Evolutionary conservation across 306 rosid species (phyloP).

Genomic region (Carpinus viminea): DNA sequence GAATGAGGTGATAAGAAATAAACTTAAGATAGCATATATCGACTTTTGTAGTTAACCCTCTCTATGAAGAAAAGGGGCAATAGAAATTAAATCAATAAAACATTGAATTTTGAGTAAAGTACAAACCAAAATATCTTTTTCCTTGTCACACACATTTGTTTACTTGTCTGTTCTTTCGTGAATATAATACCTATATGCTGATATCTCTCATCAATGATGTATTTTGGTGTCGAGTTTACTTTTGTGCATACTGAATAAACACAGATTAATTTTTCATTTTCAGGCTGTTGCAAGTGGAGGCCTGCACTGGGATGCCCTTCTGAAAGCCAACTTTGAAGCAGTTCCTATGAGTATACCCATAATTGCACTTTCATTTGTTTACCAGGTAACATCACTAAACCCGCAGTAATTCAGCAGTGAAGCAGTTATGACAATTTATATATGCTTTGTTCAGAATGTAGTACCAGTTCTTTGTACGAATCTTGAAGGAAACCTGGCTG

Average conservation of each 20-base stretch:
- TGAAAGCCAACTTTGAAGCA: conserved; percentile 78
- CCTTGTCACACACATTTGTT: neutral
- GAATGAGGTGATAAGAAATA: neutral
- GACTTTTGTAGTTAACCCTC: neutral
- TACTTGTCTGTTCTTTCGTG: neutral
- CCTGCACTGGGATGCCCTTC: conserved; percentile 69
- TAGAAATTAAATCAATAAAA: neutral
- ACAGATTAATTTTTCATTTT: conserved; percentile 14
- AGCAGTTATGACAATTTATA: conserved; percentile 27
- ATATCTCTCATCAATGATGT: neutral
- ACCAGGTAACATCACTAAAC: conserved; percentile 58
- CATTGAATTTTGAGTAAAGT: neutral
- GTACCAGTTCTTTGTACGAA: conserved; percentile 82
- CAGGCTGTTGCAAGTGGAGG: conserved; percentile 83
- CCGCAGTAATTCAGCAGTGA: conserved; percentile 21
- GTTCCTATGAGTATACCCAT: conserved; percentile 87
- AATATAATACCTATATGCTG: neutral
- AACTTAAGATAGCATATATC: neutral
- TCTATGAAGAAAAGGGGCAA: neutral
- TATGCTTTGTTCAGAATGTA: conserved; percentile 63
- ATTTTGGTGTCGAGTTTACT: neutral
- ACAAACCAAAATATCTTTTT: neutral
- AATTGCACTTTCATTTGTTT: conserved; percentile 79
- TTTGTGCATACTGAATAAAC: conserved; percentile 4
- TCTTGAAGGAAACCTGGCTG: conserved; percentile 81